Evolutionary conservation across 495 filamentous ascomycete species (phyloP).

Genomic region (Umbilicaria muhlenbergii): DNA sequence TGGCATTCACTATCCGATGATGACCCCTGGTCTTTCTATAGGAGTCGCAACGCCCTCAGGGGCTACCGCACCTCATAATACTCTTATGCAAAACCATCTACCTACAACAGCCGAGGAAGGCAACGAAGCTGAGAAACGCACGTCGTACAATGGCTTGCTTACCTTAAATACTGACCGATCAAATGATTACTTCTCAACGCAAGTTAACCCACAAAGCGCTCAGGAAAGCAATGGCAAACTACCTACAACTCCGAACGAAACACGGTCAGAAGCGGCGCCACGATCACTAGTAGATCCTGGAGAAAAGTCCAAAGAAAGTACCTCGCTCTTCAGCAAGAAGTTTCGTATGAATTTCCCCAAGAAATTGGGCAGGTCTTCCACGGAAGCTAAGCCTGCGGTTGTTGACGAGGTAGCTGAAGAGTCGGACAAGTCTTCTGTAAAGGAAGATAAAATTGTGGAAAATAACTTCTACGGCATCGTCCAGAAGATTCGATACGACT

Average conservation of each 20-base stretch:
- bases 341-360: constrained; percentile 79
- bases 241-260: constrained; percentile 32
- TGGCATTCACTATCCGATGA: constrained; percentile 33
- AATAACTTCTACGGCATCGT: constrained; percentile 70
- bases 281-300: constrained; percentile 52
- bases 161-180: constrained; percentile 31
- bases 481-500: constrained; percentile 60
- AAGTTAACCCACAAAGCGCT: constrained; percentile 14
- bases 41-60: constrained; percentile 56
- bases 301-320: constrained; percentile 47
- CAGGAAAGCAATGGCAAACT: constrained; percentile 20
- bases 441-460: constrained; percentile 64
- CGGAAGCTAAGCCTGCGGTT: constrained; percentile 58
- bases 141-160: constrained; percentile 26
- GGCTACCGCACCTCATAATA: constrained; percentile 15
- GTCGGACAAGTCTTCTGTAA: constrained; percentile 46
- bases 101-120: constrained; percentile 37
- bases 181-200: constrained; percentile 51
- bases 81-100: constrained; percentile 20
- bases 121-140: constrained; percentile 22
- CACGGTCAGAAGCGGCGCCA: constrained; percentile 30
- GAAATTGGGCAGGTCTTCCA: constrained; percentile 64
- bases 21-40: constrained; percentile 66
- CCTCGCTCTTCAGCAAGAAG: constrained; percentile 67
- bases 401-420: constrained; percentile 74